These are phyloP conservation scores for Glebionis coronaria DNA, from an alignment of 129 eudicot genomes.

Conservation along the genomic window DNA sequence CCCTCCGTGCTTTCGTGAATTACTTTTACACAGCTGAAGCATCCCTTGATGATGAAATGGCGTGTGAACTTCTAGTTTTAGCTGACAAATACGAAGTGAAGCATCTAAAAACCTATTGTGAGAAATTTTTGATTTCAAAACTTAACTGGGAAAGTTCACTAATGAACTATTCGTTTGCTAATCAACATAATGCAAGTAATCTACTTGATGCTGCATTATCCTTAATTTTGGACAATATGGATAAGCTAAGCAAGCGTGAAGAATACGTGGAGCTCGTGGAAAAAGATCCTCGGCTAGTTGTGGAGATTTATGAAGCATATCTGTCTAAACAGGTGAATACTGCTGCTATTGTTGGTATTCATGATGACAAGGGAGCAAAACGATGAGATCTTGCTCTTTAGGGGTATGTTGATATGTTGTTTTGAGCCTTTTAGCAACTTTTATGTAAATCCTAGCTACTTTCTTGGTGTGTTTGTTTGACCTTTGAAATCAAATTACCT, in stretches of 20 bases:
- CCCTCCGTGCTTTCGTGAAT: conserved; percentile 75
- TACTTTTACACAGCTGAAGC: conserved; percentile 92
- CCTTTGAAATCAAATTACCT: not conserved
- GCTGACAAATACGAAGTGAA: conserved; percentile 91
- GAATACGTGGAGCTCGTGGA: conserved; percentile 81
- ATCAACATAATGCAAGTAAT: conserved; percentile 76
- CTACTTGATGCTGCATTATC: conserved; percentile 74
- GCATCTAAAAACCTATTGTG: conserved; percentile 83
- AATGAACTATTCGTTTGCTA: conserved; percentile 67
- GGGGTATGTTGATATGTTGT: not conserved
- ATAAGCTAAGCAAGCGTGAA: conserved; percentile 65
- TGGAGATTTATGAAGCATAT: conserved; percentile 79
- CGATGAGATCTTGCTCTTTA: conserved; percentile 9
- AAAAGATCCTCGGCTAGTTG: conserved; percentile 84
- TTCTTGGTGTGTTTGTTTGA: conserved; percentile 6
- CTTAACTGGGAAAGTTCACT: conserved; percentile 83
- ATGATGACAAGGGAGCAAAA: conserved; percentile 24
- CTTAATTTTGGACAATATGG: conserved; percentile 80
- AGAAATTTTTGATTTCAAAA: conserved; percentile 75
- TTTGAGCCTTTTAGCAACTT: not conserved
- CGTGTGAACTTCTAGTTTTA: conserved; percentile 74
- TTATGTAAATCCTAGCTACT: conserved; percentile 3
- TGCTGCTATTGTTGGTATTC: conserved; percentile 36
- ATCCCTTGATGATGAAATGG: conserved; percentile 77
- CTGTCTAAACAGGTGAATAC: conserved; percentile 80